These are phyloP conservation scores for Heimioporus sp. DNA, from an alignment of 768 basidiomycete species.

Conservation along the genomic window DNA sequence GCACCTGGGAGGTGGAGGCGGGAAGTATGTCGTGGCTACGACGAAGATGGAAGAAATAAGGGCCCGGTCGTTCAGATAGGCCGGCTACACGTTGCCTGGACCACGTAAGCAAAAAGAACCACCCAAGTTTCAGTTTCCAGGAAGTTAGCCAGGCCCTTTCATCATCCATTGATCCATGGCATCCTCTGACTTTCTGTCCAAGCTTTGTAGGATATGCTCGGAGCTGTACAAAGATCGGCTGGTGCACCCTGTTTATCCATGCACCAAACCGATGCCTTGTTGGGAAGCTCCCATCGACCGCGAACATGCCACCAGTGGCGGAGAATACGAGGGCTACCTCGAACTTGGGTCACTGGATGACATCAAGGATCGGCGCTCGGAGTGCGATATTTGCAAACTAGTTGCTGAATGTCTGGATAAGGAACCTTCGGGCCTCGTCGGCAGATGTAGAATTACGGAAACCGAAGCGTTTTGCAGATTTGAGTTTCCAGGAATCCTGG, in stretches of 20 bases:
- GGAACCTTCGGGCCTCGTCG: slow-evolving; percentile 6
- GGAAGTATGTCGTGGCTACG: too few species aligned
- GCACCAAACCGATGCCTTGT: not conserved
- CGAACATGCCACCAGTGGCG: too few species aligned
- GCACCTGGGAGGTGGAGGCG: too few species aligned
- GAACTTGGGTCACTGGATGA: slow-evolving; percentile 10
- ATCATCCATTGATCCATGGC: slow-evolving; percentile 1
- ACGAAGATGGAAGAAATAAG: too few species aligned
- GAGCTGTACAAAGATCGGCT: slow-evolving; percentile 1
- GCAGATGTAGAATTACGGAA: slow-evolving; percentile 3
- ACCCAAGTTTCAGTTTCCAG: not conserved
- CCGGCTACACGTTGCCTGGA: not conserved
- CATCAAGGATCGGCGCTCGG: slow-evolving; percentile 10
- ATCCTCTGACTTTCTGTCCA: not conserved
- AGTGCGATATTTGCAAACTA: slow-evolving; percentile 12
- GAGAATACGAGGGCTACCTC: not conserved
- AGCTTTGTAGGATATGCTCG: slow-evolving; percentile 7
- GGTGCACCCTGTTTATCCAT: slow-evolving; percentile 1
- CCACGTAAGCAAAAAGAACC: not conserved
- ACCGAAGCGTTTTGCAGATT: slow-evolving; percentile 4
- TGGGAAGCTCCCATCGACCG: not conserved
- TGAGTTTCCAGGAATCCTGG: not conserved
- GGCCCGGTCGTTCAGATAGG: too few species aligned
- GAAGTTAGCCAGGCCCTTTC: not conserved
- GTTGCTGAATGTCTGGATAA: slow-evolving; percentile 10